Evolutionary conservation across 148 eudicot genomes (phyloP).

Genomic region (Salicornia ramosissima): DNA sequence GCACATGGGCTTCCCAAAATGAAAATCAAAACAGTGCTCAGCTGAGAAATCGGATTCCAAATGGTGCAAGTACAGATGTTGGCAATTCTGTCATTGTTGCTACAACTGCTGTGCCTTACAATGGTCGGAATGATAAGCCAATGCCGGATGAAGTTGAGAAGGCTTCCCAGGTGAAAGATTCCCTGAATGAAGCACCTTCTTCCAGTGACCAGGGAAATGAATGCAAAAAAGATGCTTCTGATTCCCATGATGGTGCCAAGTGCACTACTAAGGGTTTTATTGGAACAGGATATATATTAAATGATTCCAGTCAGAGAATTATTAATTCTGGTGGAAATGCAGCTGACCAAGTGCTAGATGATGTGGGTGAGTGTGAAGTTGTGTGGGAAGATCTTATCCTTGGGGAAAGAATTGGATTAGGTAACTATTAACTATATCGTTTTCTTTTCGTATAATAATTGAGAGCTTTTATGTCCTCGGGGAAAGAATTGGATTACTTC

Average conservation of each 20-base stretch:
- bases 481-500: too few relatives aligned
- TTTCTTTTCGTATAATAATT: neutral
- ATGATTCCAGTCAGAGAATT: slow-evolving; percentile 34
- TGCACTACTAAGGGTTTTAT: slow-evolving; percentile 34
- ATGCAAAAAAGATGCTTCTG: slow-evolving; percentile 21
- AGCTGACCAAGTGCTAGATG: slow-evolving; percentile 71
- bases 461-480: too few relatives aligned
- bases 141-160: slow-evolving; percentile 25
- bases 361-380: slow-evolving; percentile 93
- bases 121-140: slow-evolving; percentile 23
- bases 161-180: slow-evolving; percentile 19
- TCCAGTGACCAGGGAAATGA: slow-evolving; percentile 28
- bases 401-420: slow-evolving; percentile 97
- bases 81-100: slow-evolving; percentile 25
- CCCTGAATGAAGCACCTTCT: slow-evolving; percentile 21
- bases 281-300: slow-evolving; percentile 38
- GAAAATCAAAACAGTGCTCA: slow-evolving; percentile 27
- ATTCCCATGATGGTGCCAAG: slow-evolving; percentile 29
- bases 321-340: slow-evolving; percentile 27
- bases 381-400: slow-evolving; percentile 92
- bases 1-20: slow-evolving; percentile 36
- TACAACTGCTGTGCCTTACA: slow-evolving; percentile 21
- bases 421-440: slow-evolving; percentile 38
- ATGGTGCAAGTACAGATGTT: slow-evolving; percentile 23
- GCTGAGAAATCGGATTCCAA: slow-evolving; percentile 24